Percentiles rank a stretch among this genome's conserved stretches.
Evolutionary conservation across 2,329 filamentous ascomycete species (phyloP).

Genomic region (Fusarium denticulatum): DNA sequence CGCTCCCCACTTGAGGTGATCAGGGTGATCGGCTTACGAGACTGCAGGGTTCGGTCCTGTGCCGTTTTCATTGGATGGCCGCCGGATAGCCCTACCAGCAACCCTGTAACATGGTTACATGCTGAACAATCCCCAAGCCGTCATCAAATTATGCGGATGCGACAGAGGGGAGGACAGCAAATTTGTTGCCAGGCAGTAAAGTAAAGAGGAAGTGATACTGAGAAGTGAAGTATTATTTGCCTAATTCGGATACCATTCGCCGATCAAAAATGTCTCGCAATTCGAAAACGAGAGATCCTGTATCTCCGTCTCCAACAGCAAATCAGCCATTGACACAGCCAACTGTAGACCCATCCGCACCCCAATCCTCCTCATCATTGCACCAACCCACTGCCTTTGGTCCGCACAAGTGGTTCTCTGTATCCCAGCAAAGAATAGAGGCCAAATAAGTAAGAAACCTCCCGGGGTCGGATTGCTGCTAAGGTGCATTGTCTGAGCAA

Average conservation of each 20-base stretch:
- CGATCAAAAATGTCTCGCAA: slow-evolving; percentile 23
- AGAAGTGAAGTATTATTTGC: neutral
- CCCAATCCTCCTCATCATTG: slow-evolving; percentile 23
- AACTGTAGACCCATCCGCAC: slow-evolving; percentile 32
- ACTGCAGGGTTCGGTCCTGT: neutral
- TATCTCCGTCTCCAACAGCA: slow-evolving; percentile 18
- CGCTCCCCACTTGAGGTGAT: too few species aligned
- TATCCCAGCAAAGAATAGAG: slow-evolving; percentile 29
- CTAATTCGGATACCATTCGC: slow-evolving; percentile 30
- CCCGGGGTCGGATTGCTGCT: slow-evolving; percentile 8
- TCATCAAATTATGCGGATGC: too few species aligned
- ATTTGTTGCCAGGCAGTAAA: neutral
- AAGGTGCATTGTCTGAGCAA: neutral
- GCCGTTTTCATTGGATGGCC: neutral
- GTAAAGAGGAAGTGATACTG: rapidly evolving
- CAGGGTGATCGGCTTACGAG: too few species aligned
- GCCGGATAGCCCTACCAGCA: neutral
- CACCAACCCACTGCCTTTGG: slow-evolving; percentile 27
- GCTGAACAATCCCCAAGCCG: neutral
- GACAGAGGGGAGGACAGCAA: neutral
- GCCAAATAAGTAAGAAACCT: slow-evolving; percentile 31
- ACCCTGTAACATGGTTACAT: neutral
- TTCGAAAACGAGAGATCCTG: slow-evolving; percentile 31
- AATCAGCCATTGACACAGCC: slow-evolving; percentile 30
- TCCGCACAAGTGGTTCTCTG: slow-evolving; percentile 16